Base-by-base conservation (phyloP, 306 rosid genomes). In the Fragaria nilgerrensis region DNA sequence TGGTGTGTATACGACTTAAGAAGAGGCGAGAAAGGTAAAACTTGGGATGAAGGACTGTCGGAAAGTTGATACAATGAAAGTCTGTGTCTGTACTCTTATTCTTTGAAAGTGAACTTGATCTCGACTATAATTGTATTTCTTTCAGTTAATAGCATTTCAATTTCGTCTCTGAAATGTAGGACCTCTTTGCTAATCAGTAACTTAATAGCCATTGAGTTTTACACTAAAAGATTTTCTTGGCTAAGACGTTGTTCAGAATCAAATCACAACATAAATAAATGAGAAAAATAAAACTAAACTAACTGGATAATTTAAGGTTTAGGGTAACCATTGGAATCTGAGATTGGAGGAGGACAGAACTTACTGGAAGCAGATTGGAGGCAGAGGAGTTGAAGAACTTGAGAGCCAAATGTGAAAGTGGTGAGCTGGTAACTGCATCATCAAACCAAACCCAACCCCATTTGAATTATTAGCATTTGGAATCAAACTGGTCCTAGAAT, bases 351-450 rank as follows among this genome's bases (percentile, higher is more conserved):
- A n/a, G 14, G 13, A 25, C 4, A 10, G 12, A 25, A 85, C 95
- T 86, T 82, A 94, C 97, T 92, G 19, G 97, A 94, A 84, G 97
- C 98, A 65, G 97, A 86, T 25, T 88, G 92, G 44, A 92, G 93
- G 77, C 97, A 94, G 55, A 85, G 85, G 65, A 90, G 93, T 73
- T 90, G 79, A 76, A 94, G 82, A 7, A 83, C 84, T 78, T 87
- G 94, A 80, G 97, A 92, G 15, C 97, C 98, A 75, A 92, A 94
- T 11, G 90, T 85, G 80, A 92, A 94, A 11, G 86, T 80, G 6
- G 92, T 90, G 29, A 94, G 87, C 93, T 84, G 86, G 87, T 94
- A 94, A 82, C 98, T 90, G 87, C 72, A 84, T 22, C 79, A 65
- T 80, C 19, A 43, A 19, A 25, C 10, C 11, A 41, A 41, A 41